Conservation (phyloP, 164 flowering plant genomes). For the Tinospora cordifolia region DNA sequence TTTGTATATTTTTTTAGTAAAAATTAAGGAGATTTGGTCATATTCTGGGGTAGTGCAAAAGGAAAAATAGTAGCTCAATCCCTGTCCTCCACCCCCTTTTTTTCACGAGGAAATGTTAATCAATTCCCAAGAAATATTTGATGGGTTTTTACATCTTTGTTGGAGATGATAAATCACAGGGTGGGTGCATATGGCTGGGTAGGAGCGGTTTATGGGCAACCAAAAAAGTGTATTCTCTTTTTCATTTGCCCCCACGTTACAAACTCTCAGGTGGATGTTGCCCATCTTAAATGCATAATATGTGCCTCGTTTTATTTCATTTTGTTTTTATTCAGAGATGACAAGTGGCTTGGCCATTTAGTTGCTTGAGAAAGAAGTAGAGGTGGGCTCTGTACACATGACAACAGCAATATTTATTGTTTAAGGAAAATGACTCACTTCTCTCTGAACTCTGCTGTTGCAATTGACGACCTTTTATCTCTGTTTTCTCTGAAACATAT, state of each 20-base stretch:
- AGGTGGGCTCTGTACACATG: not conserved
- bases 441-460: not conserved
- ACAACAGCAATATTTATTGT: not conserved
- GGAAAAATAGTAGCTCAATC: constrained; percentile 2
- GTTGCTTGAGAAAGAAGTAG: not conserved
- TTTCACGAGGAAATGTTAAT: not conserved
- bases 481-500: no score
- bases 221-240: not conserved
- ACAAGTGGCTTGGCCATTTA: not conserved
- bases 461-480: not conserved
- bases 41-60: not conserved
- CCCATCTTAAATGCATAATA: not conserved
- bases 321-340: not conserved
- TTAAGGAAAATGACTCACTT: not conserved
- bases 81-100: not conserved
- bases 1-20: not conserved
- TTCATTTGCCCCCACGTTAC: not conserved
- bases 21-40: constrained; percentile 1
- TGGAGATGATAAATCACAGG: not conserved
- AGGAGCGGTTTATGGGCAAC: not conserved
- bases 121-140: not conserved
- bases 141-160: not conserved
- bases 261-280: not conserved
- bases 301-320: not conserved
- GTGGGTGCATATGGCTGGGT: not conserved